These are phyloP conservation scores for Cyberlindnera xishuangbannaensis DNA, from an alignment of 805 yeast species.

Conservation along the genomic window DNA sequence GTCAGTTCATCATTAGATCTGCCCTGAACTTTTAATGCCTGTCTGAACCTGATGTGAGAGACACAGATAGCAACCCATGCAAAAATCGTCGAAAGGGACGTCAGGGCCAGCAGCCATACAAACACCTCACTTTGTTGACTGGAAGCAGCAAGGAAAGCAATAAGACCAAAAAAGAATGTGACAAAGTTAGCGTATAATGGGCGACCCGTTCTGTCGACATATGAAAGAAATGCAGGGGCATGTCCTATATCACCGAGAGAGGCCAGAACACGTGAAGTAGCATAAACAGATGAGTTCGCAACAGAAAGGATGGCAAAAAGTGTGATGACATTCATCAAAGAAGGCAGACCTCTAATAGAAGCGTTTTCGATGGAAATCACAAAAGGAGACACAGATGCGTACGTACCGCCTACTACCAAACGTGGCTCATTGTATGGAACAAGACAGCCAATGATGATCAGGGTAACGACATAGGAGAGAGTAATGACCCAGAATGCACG, in stretches of 20 bases:
- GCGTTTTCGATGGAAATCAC: constrained; percentile 64
- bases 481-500: constrained; percentile 78
- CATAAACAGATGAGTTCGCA: constrained; percentile 68
- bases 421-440: constrained; percentile 57
- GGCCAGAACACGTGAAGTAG: constrained; percentile 59
- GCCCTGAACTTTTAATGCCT: constrained; percentile 60
- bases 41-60: constrained; percentile 57
- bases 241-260: constrained; percentile 60
- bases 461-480: constrained; percentile 56
- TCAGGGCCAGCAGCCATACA: constrained; percentile 57
- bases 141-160: constrained; percentile 56
- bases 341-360: constrained; percentile 59
- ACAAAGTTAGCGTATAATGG: constrained; percentile 52
- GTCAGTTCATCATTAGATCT: constrained; percentile 56
- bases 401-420: constrained; percentile 41
- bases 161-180: constrained; percentile 48
- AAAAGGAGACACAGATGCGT: constrained; percentile 69
- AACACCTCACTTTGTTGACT: constrained; percentile 47
- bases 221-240: constrained; percentile 52
- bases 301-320: constrained; percentile 63
- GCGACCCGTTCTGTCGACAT: constrained; percentile 62
- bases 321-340: constrained; percentile 63
- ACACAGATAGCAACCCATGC: constrained; percentile 59
- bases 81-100: constrained; percentile 55
- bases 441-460: constrained; percentile 53